These are phyloP conservation scores for Alternaria gansuensis DNA, from an alignment of 2,329 filamentous ascomycete species.

Conservation along the genomic window DNA sequence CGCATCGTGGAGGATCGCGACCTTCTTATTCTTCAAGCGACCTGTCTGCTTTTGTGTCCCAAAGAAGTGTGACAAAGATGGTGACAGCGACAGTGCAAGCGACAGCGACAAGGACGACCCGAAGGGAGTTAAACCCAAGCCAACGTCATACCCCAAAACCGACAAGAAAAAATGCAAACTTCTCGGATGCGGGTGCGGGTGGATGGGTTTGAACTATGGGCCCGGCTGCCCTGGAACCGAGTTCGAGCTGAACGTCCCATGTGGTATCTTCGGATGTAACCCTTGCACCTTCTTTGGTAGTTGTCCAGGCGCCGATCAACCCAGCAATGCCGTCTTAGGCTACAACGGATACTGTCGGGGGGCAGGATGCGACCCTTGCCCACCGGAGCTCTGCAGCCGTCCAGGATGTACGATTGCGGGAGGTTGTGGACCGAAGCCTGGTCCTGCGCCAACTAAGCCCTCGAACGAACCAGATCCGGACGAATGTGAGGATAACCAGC, in stretches of 20 bases:
- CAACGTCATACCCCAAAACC: constrained; percentile 13
- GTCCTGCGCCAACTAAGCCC: constrained; percentile 26
- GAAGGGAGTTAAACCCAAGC: constrained; percentile 8
- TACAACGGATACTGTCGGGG: constrained; percentile 30
- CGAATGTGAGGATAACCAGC: constrained; percentile 32
- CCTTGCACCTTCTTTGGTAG: constrained; percentile 31
- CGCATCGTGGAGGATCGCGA: constrained; percentile 9
- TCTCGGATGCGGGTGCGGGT: constrained; percentile 38
- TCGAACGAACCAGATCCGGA: constrained; percentile 16
- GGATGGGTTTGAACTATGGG: constrained; percentile 35
- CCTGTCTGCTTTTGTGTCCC: constrained; percentile 26
- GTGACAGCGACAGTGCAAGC: constrained; percentile 19
- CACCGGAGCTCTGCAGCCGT: constrained; percentile 28
- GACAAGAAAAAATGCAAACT: constrained; percentile 23
- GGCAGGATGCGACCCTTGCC: constrained; percentile 30
- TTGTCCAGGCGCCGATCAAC: constrained; percentile 19
- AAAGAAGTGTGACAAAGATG: constrained; percentile 19
- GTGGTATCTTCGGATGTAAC: constrained; percentile 34
- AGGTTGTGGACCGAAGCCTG: constrained; percentile 35
- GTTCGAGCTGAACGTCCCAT: constrained; percentile 10
- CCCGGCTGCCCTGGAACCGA: constrained; percentile 24
- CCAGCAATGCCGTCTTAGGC: constrained; percentile 23
- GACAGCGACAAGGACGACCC: constrained; percentile 20
- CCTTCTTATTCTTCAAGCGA: constrained; percentile 19
- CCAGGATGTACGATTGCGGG: constrained; percentile 22